These are phyloP conservation scores for Digitaria exilis DNA, from an alignment of 202 grass and related monocot genomes.

Conservation along the genomic window DNA sequence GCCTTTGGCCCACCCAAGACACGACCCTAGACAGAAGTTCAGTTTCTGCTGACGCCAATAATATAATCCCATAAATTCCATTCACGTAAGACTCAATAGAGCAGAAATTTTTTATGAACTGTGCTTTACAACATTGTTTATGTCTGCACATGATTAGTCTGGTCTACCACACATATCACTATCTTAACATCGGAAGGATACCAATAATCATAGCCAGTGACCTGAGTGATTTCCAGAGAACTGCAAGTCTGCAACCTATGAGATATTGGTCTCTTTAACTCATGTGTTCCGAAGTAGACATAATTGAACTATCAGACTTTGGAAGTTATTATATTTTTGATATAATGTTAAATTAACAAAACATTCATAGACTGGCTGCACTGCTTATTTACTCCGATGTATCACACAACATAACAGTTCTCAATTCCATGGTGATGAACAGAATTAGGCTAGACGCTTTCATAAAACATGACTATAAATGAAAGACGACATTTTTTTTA, in stretches of 20 bases:
- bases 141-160: not conserved
- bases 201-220: not conserved
- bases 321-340: not conserved
- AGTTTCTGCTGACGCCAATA: not conserved
- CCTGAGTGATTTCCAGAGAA: not conserved
- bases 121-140: not conserved
- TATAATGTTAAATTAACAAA: not conserved
- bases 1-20: too few species aligned
- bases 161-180: not conserved
- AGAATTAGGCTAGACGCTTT: not conserved
- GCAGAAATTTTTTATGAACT: not conserved
- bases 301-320: not conserved
- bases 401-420: not conserved
- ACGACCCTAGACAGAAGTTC: not conserved
- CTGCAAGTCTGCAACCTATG: not conserved
- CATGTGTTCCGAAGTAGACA: not conserved
- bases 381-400: not conserved
- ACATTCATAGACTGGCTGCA: not conserved
- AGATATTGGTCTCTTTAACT: not conserved
- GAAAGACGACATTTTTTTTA: not conserved
- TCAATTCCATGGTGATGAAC: not conserved
- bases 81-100: not conserved
- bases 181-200: not conserved
- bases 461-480: constrained; percentile 11
- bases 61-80: too few species aligned